These are phyloP conservation scores for Batkoa obscura DNA, from an alignment of 371 early-diverging fungal species.

Conservation along the genomic window DNA sequence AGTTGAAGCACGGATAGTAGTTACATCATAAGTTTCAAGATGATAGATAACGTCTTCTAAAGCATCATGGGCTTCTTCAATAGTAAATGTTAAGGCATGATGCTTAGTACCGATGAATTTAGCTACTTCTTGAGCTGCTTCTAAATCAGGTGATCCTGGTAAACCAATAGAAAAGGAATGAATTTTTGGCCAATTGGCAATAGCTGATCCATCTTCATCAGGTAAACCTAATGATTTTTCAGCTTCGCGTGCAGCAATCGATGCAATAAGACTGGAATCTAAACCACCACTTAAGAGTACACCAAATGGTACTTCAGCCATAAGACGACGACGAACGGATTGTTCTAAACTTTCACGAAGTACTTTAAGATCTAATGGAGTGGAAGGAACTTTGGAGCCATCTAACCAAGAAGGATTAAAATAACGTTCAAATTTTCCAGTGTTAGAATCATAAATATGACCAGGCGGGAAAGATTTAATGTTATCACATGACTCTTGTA, in stretches of 20 bases:
- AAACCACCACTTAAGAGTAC: slow-evolving; percentile 87
- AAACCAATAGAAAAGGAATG: slow-evolving; percentile 94
- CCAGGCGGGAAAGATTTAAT: slow-evolving; percentile 93
- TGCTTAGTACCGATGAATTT: slow-evolving; percentile 76
- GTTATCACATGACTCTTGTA: slow-evolving; percentile 86
- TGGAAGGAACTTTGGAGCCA: slow-evolving; percentile 23
- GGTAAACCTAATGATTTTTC: slow-evolving; percentile 26
- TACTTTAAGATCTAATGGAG: slow-evolving; percentile 33
- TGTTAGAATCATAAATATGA: slow-evolving; percentile 62
- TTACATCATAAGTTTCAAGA: slow-evolving; percentile 96
- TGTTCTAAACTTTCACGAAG: slow-evolving; percentile 62
- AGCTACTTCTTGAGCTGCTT: slow-evolving; percentile 77
- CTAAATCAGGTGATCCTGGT: slow-evolving; percentile 81
- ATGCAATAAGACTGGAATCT: slow-evolving; percentile 83
- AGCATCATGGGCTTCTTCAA: slow-evolving; percentile 90
- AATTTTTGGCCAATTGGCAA: slow-evolving; percentile 50
- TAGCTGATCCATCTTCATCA: not conserved
- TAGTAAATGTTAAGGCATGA: slow-evolving; percentile 84
- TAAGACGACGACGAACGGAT: slow-evolving; percentile 82
- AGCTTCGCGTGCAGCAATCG: slow-evolving; percentile 72
- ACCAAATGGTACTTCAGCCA: slow-evolving; percentile 94
- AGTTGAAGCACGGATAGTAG: slow-evolving; percentile 91
- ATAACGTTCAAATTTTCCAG: slow-evolving; percentile 56
- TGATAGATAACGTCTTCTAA: slow-evolving; percentile 87
- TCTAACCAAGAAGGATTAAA: slow-evolving; percentile 84